Evolutionary conservation across 2,329 filamentous ascomycete species (phyloP).

Genomic region (Hymenoscyphus albidus): DNA sequence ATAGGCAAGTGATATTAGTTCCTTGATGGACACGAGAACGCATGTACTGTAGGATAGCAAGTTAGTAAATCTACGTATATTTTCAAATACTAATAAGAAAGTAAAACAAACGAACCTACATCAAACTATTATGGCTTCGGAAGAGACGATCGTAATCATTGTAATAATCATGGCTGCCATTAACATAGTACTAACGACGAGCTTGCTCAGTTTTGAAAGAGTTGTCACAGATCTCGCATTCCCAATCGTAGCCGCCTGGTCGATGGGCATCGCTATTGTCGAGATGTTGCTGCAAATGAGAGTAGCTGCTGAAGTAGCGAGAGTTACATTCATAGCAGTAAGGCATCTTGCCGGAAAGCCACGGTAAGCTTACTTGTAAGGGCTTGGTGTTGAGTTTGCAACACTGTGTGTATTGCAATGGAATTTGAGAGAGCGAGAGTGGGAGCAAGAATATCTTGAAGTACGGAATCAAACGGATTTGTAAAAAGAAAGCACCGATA

Average conservation of each 20-base stretch:
- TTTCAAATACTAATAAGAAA: not conserved
- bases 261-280: constrained; percentile 19
- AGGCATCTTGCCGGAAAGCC: not conserved
- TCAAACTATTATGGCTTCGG: constrained; percentile 23
- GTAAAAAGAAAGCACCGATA: no score
- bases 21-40: constrained; percentile 50
- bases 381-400: not conserved
- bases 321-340: not conserved
- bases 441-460: no score
- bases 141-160: constrained; percentile 24
- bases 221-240: constrained; percentile 22
- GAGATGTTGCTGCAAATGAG: constrained; percentile 18
- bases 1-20: constrained; percentile 47
- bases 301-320: not conserved
- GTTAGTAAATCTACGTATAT: not conserved
- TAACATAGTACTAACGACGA: constrained; percentile 24
- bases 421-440: not conserved
- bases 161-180: constrained; percentile 24
- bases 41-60: constrained; percentile 44
- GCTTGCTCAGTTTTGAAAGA: constrained; percentile 15
- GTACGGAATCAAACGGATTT: no score
- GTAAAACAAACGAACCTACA: constrained; percentile 18
- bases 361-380: not conserved
- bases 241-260: constrained; percentile 13
- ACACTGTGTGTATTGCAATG: not conserved